Conservation (phyloP, 2,329 filamentous ascomycete species). For the Colletotrichum lupini region DNA sequence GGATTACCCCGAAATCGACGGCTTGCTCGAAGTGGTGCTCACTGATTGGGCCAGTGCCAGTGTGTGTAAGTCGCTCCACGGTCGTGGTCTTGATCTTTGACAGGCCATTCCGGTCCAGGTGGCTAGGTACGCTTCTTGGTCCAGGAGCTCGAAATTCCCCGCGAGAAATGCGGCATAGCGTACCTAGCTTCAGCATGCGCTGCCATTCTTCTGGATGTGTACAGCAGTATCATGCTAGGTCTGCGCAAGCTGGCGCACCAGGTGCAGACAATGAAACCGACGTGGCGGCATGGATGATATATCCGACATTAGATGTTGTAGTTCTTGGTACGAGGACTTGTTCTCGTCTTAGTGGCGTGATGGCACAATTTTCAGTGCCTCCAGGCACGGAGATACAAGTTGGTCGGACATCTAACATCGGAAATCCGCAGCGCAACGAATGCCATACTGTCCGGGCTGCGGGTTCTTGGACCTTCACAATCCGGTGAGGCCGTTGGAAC, state of each 20-base stretch:
- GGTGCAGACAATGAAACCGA: constrained; percentile 12
- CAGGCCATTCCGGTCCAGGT: not conserved
- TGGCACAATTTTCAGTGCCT: not conserved
- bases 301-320: constrained; percentile 8
- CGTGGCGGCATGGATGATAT: constrained; percentile 1
- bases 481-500: constrained; percentile 1
- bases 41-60: not conserved
- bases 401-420: not conserved
- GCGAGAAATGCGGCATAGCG: not conserved
- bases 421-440: not conserved
- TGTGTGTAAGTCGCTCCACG: not conserved
- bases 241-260: constrained; percentile 5
- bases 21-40: not conserved
- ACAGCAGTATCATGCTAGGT: not conserved
- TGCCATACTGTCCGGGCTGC: constrained; percentile 11
- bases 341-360: constrained; percentile 7
- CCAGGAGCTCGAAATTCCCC: not conserved
- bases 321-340: not conserved
- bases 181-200: constrained; percentile 4
- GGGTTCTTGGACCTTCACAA: constrained; percentile 3
- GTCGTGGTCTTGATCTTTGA: not conserved
- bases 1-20: not conserved
- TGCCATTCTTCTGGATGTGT: not conserved
- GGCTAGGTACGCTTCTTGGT: not conserved
- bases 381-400: not conserved